Base-by-base conservation (phyloP, 225 moss, liverwort and hornwort species). In the Pseudisothecium myosuroides region DNA sequence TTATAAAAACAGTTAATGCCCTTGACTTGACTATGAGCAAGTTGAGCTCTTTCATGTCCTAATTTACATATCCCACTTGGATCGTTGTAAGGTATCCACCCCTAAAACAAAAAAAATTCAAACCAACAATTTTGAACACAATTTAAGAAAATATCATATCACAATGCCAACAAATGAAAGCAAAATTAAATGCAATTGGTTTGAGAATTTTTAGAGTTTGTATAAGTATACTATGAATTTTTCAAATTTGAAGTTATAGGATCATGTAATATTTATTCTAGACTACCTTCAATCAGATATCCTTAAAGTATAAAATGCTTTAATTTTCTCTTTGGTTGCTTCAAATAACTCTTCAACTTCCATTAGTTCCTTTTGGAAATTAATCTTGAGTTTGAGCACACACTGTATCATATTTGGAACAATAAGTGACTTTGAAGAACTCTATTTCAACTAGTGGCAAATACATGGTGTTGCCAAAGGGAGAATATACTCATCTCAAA, bases 161-260 rank as follows among this genome's bases (percentile, higher is more conserved):
- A 12, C 4, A 22, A 12, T 68, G 23, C 41, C 8, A 69, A 39
- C 14, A 69, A 24, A 12, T 41, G 24, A 23, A 68, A 66, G 11
- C 5, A 66, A 36, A 66, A 13, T 0, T 67, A n/a, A n/a, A n/a
- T n/a, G n/a, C n/a, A n/a, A n/a, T n/a, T n/a, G n/a, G n/a, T n/a
- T n/a, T n/a, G n/a, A 0, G 8, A 24, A 14, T 39, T 65, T 65
- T 36, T 10, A 36, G 10, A 65, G 5, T 36, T 24, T 37, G 8
- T 14, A 24, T 24, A 14, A 39, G n/a, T 13, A n/a, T 22, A 41
- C 5, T 26, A 41, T 7, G 2, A 69, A 39, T n/a, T 24, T 24
- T 39, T 24, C 3, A 26, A 41, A 29, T 0, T 29, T 74, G 18
- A 47, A 4, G 6, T 45, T 1, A 29, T 47, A 29, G 0, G 2